Evolutionary conservation across 2,329 filamentous ascomycete species (phyloP).

Genomic region (Diaporthe humulicola): DNA sequence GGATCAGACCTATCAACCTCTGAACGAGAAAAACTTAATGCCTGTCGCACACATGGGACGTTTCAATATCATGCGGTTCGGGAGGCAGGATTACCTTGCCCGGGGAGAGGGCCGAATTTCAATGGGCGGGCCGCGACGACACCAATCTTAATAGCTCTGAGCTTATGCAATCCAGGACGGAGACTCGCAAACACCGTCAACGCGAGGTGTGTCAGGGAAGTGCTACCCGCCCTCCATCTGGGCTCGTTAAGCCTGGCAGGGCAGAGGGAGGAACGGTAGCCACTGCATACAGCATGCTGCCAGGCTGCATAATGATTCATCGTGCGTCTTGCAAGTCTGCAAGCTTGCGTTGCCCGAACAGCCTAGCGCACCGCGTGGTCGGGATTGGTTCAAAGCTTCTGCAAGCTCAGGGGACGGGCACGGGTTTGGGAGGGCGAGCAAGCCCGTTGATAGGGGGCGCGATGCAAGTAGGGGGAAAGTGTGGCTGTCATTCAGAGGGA

Average conservation of each 20-base stretch:
- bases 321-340: neutral
- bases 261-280: neutral
- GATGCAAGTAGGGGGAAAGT: neutral
- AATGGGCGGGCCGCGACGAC: neutral
- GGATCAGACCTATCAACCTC: neutral
- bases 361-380: conserved; percentile 13
- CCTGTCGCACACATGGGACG: neutral
- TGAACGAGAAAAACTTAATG: neutral
- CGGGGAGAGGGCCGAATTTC: neutral
- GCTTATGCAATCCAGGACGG: neutral
- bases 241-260: conserved; percentile 1
- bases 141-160: neutral
- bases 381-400: conserved; percentile 12
- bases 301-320: conserved; percentile 31
- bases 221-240: neutral
- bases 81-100: neutral
- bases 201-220: neutral
- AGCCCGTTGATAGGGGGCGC: neutral
- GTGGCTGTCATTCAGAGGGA: neutral
- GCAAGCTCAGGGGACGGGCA: neutral
- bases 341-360: conserved; percentile 19
- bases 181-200: neutral
- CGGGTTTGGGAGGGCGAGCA: neutral
- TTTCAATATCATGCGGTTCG: conserved; percentile 14
- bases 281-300: neutral